Evolutionary conservation across 345 rosid genomes (phyloP), one percentile per base, ranked within the genome.

Genomic region (Ceriops zippeliana): DNA sequence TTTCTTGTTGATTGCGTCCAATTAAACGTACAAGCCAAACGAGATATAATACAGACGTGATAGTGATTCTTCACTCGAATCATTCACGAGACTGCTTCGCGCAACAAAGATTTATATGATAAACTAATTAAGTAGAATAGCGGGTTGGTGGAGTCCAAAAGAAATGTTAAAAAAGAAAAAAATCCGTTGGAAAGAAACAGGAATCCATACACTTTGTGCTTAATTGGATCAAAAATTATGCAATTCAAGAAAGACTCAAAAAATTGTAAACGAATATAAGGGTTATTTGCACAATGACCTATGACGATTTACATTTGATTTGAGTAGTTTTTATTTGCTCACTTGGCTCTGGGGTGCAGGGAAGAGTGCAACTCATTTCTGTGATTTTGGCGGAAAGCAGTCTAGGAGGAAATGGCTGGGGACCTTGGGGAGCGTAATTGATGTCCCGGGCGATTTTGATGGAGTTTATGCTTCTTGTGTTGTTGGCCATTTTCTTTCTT

Each of bases 311-410:
- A 31, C 46, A 73, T 73, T 61, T 54, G 31, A 4, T 21, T 56
- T 56, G 11, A 24, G 3, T 16, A 11, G 0, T 6, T 49, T 7
- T 73, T 4, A 35, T 64, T 68, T 69, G 63, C 20, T 56, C 69
- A 51, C 49, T 24, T 61, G 58, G 67, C 62, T 42, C 26, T 62
- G 7, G 62, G 58, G 68, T 78, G 77, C 75, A 89, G 35, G 0
- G 87, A 85, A 54, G 91, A 85, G 42, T 74, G 74, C 59, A 66
- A 54, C 67, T 74, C 86, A n/a, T 76, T 68, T 70, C 69, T 62
- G 24, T 53, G 83, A 37, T 73, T 69, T 31, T 71, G 69, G 17
- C 66, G 51, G 1, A 74, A 75, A 42, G 51, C 78, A 53, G 76
- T 56, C 67, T 77, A 75, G 6, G 76, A 61, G 65, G 74, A 64